Evolutionary conservation across 2,329 filamentous ascomycete genomes (phyloP), one percentile per base, ranked within the genome.

Genomic region (Biscogniauxia mediterranea): DNA sequence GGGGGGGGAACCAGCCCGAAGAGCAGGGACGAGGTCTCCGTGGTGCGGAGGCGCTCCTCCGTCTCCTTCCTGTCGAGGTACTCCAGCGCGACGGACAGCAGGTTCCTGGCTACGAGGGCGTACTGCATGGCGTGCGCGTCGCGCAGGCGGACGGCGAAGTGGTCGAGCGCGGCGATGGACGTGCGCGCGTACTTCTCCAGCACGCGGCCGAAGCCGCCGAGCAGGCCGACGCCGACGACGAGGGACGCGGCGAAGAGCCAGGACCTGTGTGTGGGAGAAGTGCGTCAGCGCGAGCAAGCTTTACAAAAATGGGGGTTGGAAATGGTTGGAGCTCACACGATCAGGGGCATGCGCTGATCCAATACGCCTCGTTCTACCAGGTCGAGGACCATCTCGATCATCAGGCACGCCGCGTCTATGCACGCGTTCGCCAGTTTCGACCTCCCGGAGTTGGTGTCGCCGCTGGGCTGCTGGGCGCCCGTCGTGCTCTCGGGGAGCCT

Each of bases 221-320:
- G 73, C 0, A 84, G 77, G 0, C 82, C 82, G 1, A 83, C 74
- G 0, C 82, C 82, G 0, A 84, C 76, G 0, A 84, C 82, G 0
- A 85, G 76, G 0, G 82, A 83, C 1, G 81, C 78, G 0, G 82
- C 81, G 62, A 85, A 85, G 0, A 84, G 69, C 82, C 82, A 85
- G 0, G 81, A 83, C 2, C 82, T 83, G 42, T 32, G 28, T 6
- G 11, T 32, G 28, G 8, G 26, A 3, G 9, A 9, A 21, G 52
- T n/a, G 57, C 42, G 54, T 57, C 32, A 46, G 13, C 5, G 49
- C 19, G 1, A 17, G 21, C 4, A 21, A 46, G 21, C 20, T 19
- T 15, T 19, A 15, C 3, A 6, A 25, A 11, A 42, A 8, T 25
- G 13, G 9, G 8, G 49, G 21, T 23, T 20, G 6, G 23, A 23